Evolutionary conservation across 2,329 filamentous ascomycete genomes (phyloP), one percentile per base, ranked within the genome.

Genomic region (Macrophomina pseudophaseolina): DNA sequence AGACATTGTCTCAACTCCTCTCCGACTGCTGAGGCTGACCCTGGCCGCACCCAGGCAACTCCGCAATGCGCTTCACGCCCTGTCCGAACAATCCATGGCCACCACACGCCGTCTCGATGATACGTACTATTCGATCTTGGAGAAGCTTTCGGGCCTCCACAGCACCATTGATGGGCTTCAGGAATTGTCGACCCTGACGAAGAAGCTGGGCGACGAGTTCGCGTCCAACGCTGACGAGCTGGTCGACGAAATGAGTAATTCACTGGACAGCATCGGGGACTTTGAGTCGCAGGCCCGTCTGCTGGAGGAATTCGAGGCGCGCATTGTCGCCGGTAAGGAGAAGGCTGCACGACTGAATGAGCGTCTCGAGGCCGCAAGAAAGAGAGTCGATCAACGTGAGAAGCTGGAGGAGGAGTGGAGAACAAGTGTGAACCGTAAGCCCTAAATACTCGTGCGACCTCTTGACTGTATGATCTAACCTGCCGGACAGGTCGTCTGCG

Each of bases 121-220:
- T 67, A 89, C 89, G 3, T 94, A 93, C 79, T 91, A 91, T 70
- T 86, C 87, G 0, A 85, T 93, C 9, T 82, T 93, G 35, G 88
- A 92, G 74, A 91, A 90, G 73, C 83, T 91, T 58, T 85, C 84
- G 59, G 77, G 83, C 0, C 80, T 94, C 44, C 88, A 90, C 64
- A 85, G 82, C 70, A 92, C 88, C 0, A 85, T 93, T 46, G 76
- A 82, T 5, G 85, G 85, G 2, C 80, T 94, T 33, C 88, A 88
- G 72, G 87, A 90, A 70, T 83, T 94, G n/a, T 87, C 89, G 0
- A 80, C 81, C 35, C 81, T 86, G 71, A 88, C 89, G 5, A 84
- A 83, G 64, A 82, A 86, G 62, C 81, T 90, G 8, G 85, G 86
- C 68, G 78, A 80, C 16, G 82, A 81, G 54, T 93, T 94, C 72